Percentiles rank a stretch among this genome's conserved stretches.
Conservation (phyloP, 75 land plant genomes). For the Picea sitchensis region DNA sequence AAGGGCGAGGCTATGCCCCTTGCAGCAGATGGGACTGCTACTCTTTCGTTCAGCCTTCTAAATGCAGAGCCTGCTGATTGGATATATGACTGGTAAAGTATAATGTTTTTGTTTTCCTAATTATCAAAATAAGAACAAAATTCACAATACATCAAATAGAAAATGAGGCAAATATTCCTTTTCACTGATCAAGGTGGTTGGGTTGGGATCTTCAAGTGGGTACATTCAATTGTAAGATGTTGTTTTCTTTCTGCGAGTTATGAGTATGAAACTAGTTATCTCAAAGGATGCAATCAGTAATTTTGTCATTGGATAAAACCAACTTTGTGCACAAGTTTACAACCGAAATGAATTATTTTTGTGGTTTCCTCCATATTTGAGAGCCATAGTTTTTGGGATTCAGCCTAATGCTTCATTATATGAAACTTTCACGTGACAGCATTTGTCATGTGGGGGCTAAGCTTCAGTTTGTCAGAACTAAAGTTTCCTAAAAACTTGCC, state of each 20-base stretch:
- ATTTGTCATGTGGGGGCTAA: background rate
- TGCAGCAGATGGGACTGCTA: slow-evolving; percentile 85
- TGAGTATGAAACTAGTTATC: background rate
- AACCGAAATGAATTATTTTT: background rate
- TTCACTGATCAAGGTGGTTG: background rate
- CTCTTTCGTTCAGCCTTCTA: slow-evolving; percentile 82
- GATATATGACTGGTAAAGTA: slow-evolving; percentile 56
- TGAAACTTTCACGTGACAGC: background rate
- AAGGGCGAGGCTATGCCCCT: slow-evolving; percentile 81
- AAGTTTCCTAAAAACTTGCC: background rate
- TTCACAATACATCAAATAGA: background rate
- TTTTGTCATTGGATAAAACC: background rate
- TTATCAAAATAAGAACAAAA: background rate
- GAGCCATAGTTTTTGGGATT: too few relatives aligned
- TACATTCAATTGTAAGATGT: background rate
- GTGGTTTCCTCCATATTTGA: too few relatives aligned
- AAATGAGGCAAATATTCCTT: background rate
- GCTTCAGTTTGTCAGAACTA: background rate
- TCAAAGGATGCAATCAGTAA: background rate
- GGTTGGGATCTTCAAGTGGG: background rate
- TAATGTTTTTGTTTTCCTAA: background rate
- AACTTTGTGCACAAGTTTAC: background rate
- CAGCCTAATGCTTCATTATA: background rate
- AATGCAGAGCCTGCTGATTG: slow-evolving; percentile 86
- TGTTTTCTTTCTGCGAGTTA: background rate